Percentiles rank a stretch among this genome's conserved stretches.
Conservation (phyloP, 345 rosid genomes). For the Euphorbia pulcherrima region DNA sequence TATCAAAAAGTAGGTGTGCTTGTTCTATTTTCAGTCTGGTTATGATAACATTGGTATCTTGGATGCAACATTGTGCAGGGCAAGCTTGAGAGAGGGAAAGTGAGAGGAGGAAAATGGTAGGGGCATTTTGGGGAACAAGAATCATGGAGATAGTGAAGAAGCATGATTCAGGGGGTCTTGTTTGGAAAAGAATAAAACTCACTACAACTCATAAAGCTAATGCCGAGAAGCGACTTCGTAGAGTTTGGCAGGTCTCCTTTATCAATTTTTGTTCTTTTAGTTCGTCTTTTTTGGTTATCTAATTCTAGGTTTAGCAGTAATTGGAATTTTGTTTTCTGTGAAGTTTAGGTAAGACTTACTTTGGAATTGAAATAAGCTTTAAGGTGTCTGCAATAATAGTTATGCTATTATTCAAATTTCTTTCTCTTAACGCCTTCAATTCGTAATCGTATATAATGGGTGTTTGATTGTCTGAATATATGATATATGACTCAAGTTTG, state of each 20-base stretch:
- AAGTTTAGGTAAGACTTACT: background rate
- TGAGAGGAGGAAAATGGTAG: background rate
- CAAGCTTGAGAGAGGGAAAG: background rate
- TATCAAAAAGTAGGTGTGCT: too few relatives aligned
- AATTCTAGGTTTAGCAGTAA: background rate
- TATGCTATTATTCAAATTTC: too few relatives aligned
- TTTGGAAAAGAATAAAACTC: conserved; percentile 93
- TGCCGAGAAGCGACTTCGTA: conserved; percentile 90
- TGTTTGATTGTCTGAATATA: background rate
- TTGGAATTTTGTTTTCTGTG: background rate
- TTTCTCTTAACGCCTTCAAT: background rate
- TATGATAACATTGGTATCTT: too few relatives aligned
- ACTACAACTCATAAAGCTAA: conserved; percentile 90
- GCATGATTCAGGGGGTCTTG: conserved; percentile 87
- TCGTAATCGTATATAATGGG: background rate
- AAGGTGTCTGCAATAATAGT: too few relatives aligned
- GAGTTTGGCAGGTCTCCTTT: conserved; percentile 83
- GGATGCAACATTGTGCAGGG: too few relatives aligned
- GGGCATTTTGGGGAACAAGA: conserved; percentile 78
- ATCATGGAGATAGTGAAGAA: conserved; percentile 92
- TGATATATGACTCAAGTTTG: background rate
- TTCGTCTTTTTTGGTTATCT: background rate
- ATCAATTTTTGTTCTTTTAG: background rate
- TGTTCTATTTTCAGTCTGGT: too few relatives aligned
- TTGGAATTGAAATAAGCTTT: too few relatives aligned